These are phyloP conservation scores for Ustilago lituana DNA, from an alignment of 1,284 basidiomycete species.

Conservation along the genomic window DNA sequence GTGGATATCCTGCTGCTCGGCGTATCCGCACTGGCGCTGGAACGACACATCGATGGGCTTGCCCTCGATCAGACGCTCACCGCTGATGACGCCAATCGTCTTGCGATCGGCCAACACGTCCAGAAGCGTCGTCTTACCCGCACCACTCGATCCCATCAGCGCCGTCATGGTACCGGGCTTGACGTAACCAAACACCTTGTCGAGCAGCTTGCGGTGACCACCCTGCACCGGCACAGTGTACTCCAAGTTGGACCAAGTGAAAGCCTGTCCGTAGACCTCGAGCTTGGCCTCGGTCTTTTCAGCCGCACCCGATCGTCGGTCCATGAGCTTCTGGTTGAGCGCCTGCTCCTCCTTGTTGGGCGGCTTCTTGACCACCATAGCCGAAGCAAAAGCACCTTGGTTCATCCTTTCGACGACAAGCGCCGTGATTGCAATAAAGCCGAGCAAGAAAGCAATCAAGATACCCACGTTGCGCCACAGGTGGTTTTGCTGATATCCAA, in stretches of 20 bases:
- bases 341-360: conserved; percentile 39
- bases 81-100: conserved; percentile 81
- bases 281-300: conserved; percentile 54
- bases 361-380: conserved; percentile 63
- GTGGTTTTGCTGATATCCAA: conserved; percentile 72
- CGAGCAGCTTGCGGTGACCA: conserved; percentile 74
- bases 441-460: conserved; percentile 65
- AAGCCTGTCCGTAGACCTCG: conserved; percentile 57
- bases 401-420: conserved; percentile 49
- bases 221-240: conserved; percentile 72
- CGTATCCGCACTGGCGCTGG: conserved; percentile 73
- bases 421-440: conserved; percentile 53
- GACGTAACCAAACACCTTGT: conserved; percentile 84
- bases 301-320: conserved; percentile 32
- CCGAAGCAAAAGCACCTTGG: conserved; percentile 55
- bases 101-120: conserved; percentile 84
- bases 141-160: conserved; percentile 79
- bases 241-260: conserved; percentile 69
- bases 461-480: conserved; percentile 71
- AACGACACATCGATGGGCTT: conserved; percentile 77
- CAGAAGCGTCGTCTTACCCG: conserved; percentile 73
- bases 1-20: conserved; percentile 85
- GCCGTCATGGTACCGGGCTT: conserved; percentile 80
- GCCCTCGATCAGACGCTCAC: conserved; percentile 82
- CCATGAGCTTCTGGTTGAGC: conserved; percentile 43